Conservation (phyloP, 169 alveolate species). For the Cryptosporidium canis region DNA sequence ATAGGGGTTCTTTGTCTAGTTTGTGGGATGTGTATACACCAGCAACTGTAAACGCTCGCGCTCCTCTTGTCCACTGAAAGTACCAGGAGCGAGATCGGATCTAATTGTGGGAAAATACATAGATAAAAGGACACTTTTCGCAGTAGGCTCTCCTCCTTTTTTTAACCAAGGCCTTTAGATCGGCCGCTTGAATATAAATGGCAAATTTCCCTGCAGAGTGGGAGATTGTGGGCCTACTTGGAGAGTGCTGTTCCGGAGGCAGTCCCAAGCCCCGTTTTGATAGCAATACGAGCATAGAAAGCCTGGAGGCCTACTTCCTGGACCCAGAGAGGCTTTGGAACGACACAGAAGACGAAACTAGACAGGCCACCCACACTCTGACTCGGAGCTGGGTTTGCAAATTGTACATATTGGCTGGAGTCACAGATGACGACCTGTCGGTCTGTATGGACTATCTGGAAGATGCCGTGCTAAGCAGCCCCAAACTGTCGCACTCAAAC, state of each 20-base stretch:
- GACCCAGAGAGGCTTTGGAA: not conserved
- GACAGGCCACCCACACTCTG: not conserved
- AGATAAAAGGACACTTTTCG: too few species aligned
- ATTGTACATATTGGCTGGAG: conserved; percentile 18
- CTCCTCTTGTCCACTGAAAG: too few species aligned
- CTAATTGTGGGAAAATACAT: too few species aligned
- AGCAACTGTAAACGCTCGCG: too few species aligned
- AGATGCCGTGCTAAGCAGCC: not conserved
- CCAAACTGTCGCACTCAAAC: not conserved
- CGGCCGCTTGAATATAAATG: not conserved
- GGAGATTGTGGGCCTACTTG: conserved; percentile 27
- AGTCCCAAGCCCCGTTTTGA: not conserved
- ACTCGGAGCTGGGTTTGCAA: conserved; percentile 33
- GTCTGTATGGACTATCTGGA: conserved; percentile 18
- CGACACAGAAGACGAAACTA: not conserved
- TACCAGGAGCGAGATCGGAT: too few species aligned
- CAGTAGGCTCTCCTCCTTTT: not conserved
- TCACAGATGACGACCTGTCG: not conserved
- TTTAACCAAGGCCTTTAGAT: not conserved
- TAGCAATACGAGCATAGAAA: not conserved
- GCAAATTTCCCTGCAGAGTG: not conserved
- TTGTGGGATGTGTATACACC: not conserved
- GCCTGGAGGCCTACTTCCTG: not conserved
- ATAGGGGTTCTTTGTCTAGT: not conserved
- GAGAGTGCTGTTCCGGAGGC: not conserved